Conservation (phyloP, 2,329 filamentous ascomycete genomes). For the Diaporthe citri region DNA sequence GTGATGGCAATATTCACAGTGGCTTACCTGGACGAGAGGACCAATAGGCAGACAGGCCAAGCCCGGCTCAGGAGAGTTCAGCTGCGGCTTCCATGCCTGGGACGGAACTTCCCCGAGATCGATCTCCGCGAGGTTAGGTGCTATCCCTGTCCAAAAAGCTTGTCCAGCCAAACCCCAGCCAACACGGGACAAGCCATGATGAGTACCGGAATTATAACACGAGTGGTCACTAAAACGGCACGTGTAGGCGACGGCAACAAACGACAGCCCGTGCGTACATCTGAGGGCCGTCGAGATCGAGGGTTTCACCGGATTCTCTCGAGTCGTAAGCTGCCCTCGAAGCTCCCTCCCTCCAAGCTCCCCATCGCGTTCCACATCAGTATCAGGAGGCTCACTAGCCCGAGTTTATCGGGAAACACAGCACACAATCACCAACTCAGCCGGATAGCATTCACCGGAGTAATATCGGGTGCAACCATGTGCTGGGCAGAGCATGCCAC, state of each 20-base stretch:
- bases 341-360: conserved; percentile 16
- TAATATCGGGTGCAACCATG: conserved; percentile 18
- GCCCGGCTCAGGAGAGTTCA: neutral
- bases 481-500: neutral
- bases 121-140: neutral
- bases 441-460: neutral
- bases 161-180: neutral
- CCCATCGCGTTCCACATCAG: conserved; percentile 12
- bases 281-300: neutral
- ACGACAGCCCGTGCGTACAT: neutral
- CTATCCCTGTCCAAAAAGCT: conserved; percentile 26
- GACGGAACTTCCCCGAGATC: neutral
- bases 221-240: neutral
- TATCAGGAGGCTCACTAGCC: conserved; percentile 27
- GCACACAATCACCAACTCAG: conserved; percentile 9
- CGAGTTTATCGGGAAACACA: conserved; percentile 17
- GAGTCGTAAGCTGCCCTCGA: conserved; percentile 9
- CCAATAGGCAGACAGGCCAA: neutral
- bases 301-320: conserved; percentile 8
- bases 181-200: neutral
- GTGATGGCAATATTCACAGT: neutral
- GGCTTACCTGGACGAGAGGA: neutral
- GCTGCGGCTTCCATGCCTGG: neutral
- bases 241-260: neutral
- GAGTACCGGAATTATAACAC: neutral